Conservation (phyloP, 129 eudicot genomes). For the Centrapalus pauciflorus region DNA sequence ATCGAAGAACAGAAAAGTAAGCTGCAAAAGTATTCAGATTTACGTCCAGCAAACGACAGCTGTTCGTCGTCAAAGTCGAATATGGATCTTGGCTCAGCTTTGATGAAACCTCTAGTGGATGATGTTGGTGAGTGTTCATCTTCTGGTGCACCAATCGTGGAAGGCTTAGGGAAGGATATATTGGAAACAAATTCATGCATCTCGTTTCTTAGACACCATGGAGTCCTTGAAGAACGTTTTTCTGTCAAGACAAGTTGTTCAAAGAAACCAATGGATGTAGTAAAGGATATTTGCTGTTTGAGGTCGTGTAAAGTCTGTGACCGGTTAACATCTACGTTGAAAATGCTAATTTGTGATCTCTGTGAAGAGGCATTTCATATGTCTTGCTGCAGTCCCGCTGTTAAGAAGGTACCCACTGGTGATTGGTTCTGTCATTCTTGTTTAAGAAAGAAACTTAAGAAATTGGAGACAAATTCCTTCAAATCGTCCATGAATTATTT, state of each 20-base stretch:
- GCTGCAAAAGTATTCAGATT: slow-evolving; percentile 17
- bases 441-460: slow-evolving; percentile 49
- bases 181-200: slow-evolving; percentile 48
- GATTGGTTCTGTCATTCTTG: slow-evolving; percentile 75
- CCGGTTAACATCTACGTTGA: slow-evolving; percentile 29
- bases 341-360: slow-evolving; percentile 73
- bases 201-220: slow-evolving; percentile 42
- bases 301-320: slow-evolving; percentile 55
- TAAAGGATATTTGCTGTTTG: slow-evolving; percentile 29
- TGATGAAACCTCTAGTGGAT: slow-evolving; percentile 41
- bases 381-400: slow-evolving; percentile 49
- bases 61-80: slow-evolving; percentile 70
- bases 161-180: slow-evolving; percentile 23
- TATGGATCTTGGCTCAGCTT: slow-evolving; percentile 41
- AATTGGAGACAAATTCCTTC: slow-evolving; percentile 28
- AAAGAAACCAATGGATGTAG: not conserved
- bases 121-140: slow-evolving; percentile 77
- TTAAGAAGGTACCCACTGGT: slow-evolving; percentile 45
- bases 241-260: slow-evolving; percentile 8
- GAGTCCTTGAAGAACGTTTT: slow-evolving; percentile 30
- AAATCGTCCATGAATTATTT: slow-evolving; percentile 30
- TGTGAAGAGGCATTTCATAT: slow-evolving; percentile 77
- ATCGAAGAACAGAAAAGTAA: slow-evolving; percentile 25
- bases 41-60: slow-evolving; percentile 40
- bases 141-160: slow-evolving; percentile 44